Percentiles rank a stretch among this genome's conserved stretches.
Conservation (phyloP, 495 filamentous ascomycete species). For the Chaetomium tenue region DNA sequence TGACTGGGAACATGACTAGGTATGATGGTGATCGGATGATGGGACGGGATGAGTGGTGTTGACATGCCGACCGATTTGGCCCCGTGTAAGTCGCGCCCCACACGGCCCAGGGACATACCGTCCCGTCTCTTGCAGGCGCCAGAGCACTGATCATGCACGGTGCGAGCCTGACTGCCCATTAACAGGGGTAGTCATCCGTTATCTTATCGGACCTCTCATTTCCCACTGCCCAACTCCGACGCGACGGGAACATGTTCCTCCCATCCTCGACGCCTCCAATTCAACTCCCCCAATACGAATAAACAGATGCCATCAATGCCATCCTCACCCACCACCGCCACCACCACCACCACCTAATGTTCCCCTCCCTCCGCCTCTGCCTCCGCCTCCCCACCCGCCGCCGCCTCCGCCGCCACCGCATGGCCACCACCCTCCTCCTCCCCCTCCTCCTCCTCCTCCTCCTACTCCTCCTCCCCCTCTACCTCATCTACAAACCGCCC, state of each 20-base stretch:
- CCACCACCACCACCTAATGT: constrained; percentile 24
- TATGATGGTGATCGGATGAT: no score
- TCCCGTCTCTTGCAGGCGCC: not conserved
- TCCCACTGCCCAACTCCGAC: not conserved
- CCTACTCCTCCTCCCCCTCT: constrained; percentile 55
- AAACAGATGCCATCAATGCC: not conserved
- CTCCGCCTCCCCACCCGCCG: constrained; percentile 54
- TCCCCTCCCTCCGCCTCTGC: constrained; percentile 35
- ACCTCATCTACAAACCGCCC: constrained; percentile 74
- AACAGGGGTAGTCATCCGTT: not conserved
- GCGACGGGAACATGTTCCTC: not conserved
- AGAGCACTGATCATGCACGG: not conserved
- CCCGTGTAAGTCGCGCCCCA: constrained; percentile 13
- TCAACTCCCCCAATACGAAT: no score
- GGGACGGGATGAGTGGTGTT: no score
- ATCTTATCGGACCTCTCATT: constrained; percentile 14
- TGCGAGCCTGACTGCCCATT: not conserved
- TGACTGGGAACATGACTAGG: no score
- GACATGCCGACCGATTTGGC: no score
- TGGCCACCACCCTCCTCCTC: constrained; percentile 53
- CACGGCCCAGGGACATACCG: not conserved
- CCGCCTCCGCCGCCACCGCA: constrained; percentile 54
- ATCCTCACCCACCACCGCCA: not conserved
- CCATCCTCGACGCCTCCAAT: no score
- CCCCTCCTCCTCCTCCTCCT: constrained; percentile 47